Conservation (phyloP, 257 asterid genomes). For the Solanum pimpinellifolium region DNA sequence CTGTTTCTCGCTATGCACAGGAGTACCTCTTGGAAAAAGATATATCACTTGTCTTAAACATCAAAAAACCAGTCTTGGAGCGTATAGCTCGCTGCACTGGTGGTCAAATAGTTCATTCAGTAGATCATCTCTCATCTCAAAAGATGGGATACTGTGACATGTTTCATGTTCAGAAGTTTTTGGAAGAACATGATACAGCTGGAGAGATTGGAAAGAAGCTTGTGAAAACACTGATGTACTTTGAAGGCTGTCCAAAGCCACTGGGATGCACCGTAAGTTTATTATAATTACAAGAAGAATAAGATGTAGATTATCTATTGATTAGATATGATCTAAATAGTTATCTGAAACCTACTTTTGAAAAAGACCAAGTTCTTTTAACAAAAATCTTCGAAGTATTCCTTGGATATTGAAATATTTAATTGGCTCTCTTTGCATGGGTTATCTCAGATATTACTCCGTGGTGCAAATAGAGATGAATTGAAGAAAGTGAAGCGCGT, state of each 20-base stretch:
- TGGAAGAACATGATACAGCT: slow-evolving; percentile 69
- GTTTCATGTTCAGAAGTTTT: slow-evolving; percentile 63
- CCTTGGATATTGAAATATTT: background rate
- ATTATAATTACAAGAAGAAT: slow-evolving; percentile 1
- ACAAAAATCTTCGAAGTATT: background rate
- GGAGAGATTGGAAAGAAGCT: slow-evolving; percentile 66
- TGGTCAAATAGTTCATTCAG: slow-evolving; percentile 78
- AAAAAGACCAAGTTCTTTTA: background rate
- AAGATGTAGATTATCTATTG: background rate
- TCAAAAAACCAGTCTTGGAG: slow-evolving; percentile 82
- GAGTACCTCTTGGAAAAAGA: slow-evolving; percentile 92
- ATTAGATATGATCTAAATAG: background rate
- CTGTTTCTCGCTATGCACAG: slow-evolving; percentile 93
- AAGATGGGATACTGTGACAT: slow-evolving; percentile 74
- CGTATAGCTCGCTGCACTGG: slow-evolving; percentile 94
- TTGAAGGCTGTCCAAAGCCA: slow-evolving; percentile 97
- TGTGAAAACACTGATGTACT: slow-evolving; percentile 85
- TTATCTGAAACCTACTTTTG: background rate
- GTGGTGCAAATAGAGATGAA: slow-evolving; percentile 85
- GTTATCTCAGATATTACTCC: slow-evolving; percentile 67
- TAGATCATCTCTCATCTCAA: slow-evolving; percentile 72
- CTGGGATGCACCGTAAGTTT: slow-evolving; percentile 85
- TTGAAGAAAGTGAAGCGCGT: slow-evolving; percentile 93
- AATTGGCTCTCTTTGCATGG: background rate
- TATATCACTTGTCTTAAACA: slow-evolving; percentile 82